phyloP scores from a whole-genome alignment of 179 eudicot genomes.

The Carnegiea gigantea region DNA sequence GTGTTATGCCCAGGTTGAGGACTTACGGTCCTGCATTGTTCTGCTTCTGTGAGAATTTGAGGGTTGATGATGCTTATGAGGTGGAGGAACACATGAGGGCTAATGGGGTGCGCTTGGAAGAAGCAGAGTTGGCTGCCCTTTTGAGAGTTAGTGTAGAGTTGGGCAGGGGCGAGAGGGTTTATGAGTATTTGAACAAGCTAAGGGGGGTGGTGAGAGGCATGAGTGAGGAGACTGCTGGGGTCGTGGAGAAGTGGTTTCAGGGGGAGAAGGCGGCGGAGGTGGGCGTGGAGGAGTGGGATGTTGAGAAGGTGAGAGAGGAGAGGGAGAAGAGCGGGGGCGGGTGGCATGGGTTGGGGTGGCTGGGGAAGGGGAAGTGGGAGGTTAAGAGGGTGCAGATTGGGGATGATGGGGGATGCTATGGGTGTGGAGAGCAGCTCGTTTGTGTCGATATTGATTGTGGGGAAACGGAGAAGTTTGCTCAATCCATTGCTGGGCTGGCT shows the following conservation, averaged over 20 bases:
- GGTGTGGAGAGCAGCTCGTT: constrained; percentile 61
- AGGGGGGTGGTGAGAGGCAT: constrained; percentile 56
- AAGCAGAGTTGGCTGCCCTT: constrained; percentile 58
- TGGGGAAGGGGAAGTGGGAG: constrained; percentile 74
- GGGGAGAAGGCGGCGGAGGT: constrained; percentile 47
- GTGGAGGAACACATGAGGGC: constrained; percentile 68
- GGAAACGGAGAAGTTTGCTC: constrained; percentile 77
- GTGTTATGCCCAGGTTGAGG: constrained; percentile 54
- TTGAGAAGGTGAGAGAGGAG: constrained; percentile 45
- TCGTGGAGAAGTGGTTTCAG: constrained; percentile 66
- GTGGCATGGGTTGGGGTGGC: constrained; percentile 96
- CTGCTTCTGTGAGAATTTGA: constrained; percentile 48
- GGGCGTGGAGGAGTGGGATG: constrained; percentile 55
- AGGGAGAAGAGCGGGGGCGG: constrained; percentile 76
- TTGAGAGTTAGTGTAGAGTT: constrained; percentile 62
- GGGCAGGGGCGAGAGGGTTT: constrained; percentile 59
- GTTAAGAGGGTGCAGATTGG: constrained; percentile 44
- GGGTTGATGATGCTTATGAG: constrained; percentile 59
- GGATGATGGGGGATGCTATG: constrained; percentile 50
- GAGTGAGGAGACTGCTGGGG: constrained; percentile 45
- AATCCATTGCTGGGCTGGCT: constrained; percentile 74
- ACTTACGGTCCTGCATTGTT: constrained; percentile 70
- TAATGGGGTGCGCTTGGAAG: constrained; percentile 55
- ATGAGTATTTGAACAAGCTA: constrained; percentile 80
- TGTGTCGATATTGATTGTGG: constrained; percentile 75